phyloP scores from a whole-genome alignment of 2,329 filamentous ascomycete genomes.

The Fusarium brachygibbosum region DNA sequence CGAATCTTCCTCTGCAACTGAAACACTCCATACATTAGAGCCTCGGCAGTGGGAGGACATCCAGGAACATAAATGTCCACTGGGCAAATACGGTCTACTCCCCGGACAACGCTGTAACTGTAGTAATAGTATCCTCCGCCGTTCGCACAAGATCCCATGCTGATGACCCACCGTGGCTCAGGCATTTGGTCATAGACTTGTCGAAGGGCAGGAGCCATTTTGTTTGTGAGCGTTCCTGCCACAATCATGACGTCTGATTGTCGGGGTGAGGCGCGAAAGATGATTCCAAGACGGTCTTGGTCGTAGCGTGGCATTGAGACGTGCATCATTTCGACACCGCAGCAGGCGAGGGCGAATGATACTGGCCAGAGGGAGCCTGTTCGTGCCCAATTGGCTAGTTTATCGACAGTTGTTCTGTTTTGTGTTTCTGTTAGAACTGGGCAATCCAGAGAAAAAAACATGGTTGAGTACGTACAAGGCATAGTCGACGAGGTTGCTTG shows the following conservation, averaged over 20 bases:
- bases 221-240: conserved; percentile 75
- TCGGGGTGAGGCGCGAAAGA: conserved; percentile 75
- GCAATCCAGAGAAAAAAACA: too few species aligned
- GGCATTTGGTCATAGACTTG: conserved; percentile 78
- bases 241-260: conserved; percentile 77
- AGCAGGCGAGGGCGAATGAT: conserved; percentile 73
- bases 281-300: conserved; percentile 73
- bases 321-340: conserved; percentile 75
- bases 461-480: conserved; percentile 16
- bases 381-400: conserved; percentile 69
- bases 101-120: conserved; percentile 75
- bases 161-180: conserved; percentile 73
- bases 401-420: conserved; percentile 67
- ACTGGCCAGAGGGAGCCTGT: conserved; percentile 72
- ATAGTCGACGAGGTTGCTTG: conserved; percentile 32
- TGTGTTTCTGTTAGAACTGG: too few species aligned
- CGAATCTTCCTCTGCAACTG: conserved; percentile 79
- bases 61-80: conserved; percentile 78
- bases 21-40: conserved; percentile 70
- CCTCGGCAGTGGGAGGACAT: conserved; percentile 66
- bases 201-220: conserved; percentile 74
- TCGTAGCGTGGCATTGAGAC: conserved; percentile 73
- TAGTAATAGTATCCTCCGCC: conserved; percentile 82
- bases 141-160: conserved; percentile 79
- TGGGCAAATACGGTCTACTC: conserved; percentile 75